Conservation (phyloP, 371 early-diverging fungal species). For the Mortierella sp. region DNA sequence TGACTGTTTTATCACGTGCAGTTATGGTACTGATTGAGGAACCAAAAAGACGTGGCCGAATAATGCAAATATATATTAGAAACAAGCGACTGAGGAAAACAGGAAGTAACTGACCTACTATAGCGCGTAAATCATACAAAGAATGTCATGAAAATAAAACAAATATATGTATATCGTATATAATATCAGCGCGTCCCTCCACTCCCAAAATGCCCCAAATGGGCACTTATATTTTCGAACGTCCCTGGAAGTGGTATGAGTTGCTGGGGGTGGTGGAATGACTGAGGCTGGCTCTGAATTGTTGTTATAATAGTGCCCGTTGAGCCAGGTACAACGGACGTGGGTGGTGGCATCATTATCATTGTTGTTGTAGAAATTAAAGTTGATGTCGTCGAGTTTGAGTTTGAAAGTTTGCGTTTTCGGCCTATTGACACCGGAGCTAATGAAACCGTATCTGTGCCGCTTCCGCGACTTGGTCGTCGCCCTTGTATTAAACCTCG, state of each 20-base stretch:
- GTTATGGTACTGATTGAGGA: too few relatives aligned
- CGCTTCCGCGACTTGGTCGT: slow-evolving; percentile 1
- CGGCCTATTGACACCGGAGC: neutral
- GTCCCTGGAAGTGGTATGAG: neutral
- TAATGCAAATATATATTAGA: neutral
- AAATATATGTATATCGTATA: neutral
- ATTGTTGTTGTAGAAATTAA: neutral
- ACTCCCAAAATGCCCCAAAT: slow-evolving; percentile 12
- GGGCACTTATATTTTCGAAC: neutral
- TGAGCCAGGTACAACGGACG: neutral
- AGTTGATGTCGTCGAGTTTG: neutral
- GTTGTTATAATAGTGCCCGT: neutral
- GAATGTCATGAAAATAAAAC: neutral
- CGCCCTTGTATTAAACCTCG: neutral
- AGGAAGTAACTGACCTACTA: neutral
- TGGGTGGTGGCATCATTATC: neutral
- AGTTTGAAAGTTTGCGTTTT: slow-evolving; percentile 14
- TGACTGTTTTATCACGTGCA: neutral
- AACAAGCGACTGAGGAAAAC: neutral
- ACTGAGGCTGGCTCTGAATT: neutral
- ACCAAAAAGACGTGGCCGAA: neutral
- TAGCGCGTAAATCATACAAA: neutral
- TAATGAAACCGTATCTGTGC: neutral
- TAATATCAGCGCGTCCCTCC: neutral
- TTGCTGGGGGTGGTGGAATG: slow-evolving; percentile 1